These are phyloP conservation scores for thale cress (Arabidopsis thaliana) DNA, from an alignment of 345 rosid genomes.

Conservation along the genomic window TAIR10.1 NC_003071.7:8470001-8470500, in stretches of 20 bases:
- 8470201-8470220: too few species aligned
- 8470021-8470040: conserved; percentile 31
- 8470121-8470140: conserved; percentile 5
- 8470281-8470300: too few species aligned
- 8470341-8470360: background rate
- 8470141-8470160: background rate
- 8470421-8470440: background rate
- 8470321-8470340: background rate
- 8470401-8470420: background rate
- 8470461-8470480: conserved; percentile 1
- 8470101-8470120: conserved; percentile 9
- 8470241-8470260: too few species aligned
- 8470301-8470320: too few species aligned
- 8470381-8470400: background rate
- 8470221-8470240: too few species aligned
- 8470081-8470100: background rate
- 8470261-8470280: too few species aligned
- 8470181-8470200: background rate
- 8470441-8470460: background rate
- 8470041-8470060: conserved; percentile 24
- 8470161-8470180: background rate
- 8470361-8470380: background rate
- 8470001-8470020: conserved; percentile 26
- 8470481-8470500: background rate
- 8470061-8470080: background rate